These are phyloP conservation scores for Mrakia gelida DNA, from an alignment of 768 basidiomycete species.

Conservation along the genomic window DNA sequence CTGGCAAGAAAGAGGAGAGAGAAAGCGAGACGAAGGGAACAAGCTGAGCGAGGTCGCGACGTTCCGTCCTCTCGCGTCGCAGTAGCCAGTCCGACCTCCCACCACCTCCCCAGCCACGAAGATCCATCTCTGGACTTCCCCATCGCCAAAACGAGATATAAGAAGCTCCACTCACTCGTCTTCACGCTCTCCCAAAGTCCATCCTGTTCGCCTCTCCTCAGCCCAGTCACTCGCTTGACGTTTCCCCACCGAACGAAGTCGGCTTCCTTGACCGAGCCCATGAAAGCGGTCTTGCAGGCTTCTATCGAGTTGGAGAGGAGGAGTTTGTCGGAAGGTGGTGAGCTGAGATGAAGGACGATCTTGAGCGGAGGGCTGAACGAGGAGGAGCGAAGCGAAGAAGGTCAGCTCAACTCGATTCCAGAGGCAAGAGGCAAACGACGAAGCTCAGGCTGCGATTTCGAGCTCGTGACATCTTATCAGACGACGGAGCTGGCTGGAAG, in stretches of 20 bases:
- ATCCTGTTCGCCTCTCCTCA: conserved; percentile 88
- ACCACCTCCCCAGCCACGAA: background rate
- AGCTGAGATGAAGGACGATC: conserved; percentile 18
- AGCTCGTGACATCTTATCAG: too few species aligned
- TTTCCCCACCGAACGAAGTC: conserved; percentile 97
- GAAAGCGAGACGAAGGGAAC: background rate
- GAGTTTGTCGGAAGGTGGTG: conserved; percentile 73
- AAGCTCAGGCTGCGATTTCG: too few species aligned
- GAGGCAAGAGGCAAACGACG: too few species aligned
- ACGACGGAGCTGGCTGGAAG: conserved; percentile 36
- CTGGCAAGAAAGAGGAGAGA: conserved; percentile 5
- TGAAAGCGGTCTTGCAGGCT: conserved; percentile 85
- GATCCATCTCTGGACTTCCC: too few species aligned
- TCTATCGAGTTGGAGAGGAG: conserved; percentile 75
- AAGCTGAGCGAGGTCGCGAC: background rate
- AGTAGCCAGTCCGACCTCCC: too few species aligned
- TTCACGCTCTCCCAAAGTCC: conserved; percentile 95
- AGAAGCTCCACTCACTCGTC: conserved; percentile 62
- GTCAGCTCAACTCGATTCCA: background rate
- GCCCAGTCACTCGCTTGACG: conserved; percentile 84
- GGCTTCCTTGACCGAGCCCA: conserved; percentile 93
- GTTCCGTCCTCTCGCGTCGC: background rate
- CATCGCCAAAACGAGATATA: background rate
- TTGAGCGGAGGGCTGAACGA: conserved; percentile 14
- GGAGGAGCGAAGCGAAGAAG: background rate